Conservation (phyloP, 78 protist genomes). For the Bigelowiella natans region DNA sequence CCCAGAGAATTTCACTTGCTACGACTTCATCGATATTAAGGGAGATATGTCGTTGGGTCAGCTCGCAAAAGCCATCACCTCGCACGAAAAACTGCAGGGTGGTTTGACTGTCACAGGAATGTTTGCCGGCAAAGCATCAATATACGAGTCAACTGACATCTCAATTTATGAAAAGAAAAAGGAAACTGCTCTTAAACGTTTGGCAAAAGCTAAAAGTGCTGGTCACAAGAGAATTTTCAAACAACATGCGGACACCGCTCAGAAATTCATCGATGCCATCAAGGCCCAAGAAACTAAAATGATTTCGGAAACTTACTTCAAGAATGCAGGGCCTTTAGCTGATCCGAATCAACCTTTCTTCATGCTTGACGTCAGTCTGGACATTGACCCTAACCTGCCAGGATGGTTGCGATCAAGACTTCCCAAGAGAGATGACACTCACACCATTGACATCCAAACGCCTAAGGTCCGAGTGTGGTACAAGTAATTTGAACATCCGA, state of each 20-base stretch:
- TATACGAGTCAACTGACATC: not conserved
- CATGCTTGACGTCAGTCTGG: not conserved
- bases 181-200: not conserved
- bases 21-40: not conserved
- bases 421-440: not conserved
- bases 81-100: not conserved
- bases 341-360: not conserved
- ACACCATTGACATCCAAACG: not conserved
- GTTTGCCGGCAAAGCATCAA: not conserved
- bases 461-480: not conserved
- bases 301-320: not conserved
- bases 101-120: not conserved
- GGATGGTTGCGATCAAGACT: not conserved
- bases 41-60: not conserved
- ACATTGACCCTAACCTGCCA: not conserved
- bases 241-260: not conserved
- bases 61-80: not conserved
- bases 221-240: not conserved
- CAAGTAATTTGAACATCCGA: not conserved
- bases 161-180: no score
- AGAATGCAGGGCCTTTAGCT: not conserved
- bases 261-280: not conserved
- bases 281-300: not conserved
- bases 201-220: not conserved
- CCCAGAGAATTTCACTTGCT: not conserved